phyloP scores from a whole-genome alignment of 2,329 filamentous ascomycete species.

The Lachnellula willkommii region DNA sequence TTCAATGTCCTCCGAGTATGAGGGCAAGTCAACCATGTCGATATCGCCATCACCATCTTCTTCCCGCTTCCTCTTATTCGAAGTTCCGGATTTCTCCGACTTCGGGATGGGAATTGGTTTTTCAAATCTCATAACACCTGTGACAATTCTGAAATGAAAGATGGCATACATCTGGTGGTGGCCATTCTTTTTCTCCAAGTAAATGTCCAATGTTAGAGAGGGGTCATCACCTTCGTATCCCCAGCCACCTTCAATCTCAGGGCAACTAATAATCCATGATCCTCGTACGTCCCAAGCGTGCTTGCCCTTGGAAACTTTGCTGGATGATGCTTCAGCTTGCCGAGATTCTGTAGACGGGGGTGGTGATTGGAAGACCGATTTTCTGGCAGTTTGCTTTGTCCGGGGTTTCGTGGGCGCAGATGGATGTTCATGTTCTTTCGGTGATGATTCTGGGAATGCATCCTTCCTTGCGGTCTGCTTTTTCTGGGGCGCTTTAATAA shows the following conservation, averaged over 20 bases:
- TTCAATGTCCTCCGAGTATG: neutral
- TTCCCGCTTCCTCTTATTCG: constrained; percentile 13
- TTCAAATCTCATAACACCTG: constrained; percentile 20
- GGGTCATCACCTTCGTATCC: too few species aligned
- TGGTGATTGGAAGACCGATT: neutral
- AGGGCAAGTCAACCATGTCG: constrained; percentile 1
- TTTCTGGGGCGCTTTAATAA: neutral
- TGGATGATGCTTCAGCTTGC: too few species aligned
- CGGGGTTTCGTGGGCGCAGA: neutral
- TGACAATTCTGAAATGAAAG: constrained; percentile 16
- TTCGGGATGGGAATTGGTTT: constrained; percentile 11
- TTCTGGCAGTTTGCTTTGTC: constrained; percentile 11
- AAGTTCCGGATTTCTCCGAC: neutral
- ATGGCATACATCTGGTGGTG: constrained; percentile 15
- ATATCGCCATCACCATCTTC: constrained; percentile 13
- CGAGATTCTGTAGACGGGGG: too few species aligned
- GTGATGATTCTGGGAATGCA: neutral
- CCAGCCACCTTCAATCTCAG: constrained; percentile 9
- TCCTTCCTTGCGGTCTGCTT: constrained; percentile 1
- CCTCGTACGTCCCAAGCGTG: constrained; percentile 13
- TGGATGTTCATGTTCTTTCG: neutral
- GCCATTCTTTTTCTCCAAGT: constrained; percentile 8
- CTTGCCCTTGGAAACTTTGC: neutral
- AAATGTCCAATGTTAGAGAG: neutral
- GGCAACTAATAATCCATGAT: constrained; percentile 11